Conservation (phyloP, 140 eudicot genomes). For the Ambrosia hybrid region DNA sequence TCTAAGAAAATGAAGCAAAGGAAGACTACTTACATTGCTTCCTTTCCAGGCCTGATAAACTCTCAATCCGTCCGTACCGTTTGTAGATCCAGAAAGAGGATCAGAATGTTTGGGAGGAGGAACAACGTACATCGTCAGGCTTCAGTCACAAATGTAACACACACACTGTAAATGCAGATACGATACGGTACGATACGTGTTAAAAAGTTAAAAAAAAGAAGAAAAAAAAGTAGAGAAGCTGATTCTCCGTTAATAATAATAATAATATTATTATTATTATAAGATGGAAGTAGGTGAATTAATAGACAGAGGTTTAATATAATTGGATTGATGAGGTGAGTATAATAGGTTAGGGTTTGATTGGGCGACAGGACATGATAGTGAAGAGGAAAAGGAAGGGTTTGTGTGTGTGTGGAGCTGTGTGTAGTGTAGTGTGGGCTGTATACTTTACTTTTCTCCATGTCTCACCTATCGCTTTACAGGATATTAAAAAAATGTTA, state of each 20-base stretch:
- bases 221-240: constrained; percentile 5
- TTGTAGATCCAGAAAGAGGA: constrained; percentile 63
- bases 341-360: constrained; percentile 23
- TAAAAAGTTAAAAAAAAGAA: too few relatives aligned
- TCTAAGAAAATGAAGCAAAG: constrained; percentile 19
- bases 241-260: too few relatives aligned
- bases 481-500: constrained; percentile 30
- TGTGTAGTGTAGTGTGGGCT: constrained; percentile 5
- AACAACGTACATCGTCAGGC: constrained; percentile 85
- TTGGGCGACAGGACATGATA: constrained; percentile 67
- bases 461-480: constrained; percentile 35
- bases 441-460: constrained; percentile 13
- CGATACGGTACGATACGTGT: too few relatives aligned
- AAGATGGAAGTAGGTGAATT: constrained; percentile 21
- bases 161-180: constrained; percentile 16
- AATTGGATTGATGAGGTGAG: too few relatives aligned
- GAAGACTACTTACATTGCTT: constrained; percentile 82
- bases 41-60: constrained; percentile 97
- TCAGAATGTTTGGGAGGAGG: constrained; percentile 93
- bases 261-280: too few relatives aligned
- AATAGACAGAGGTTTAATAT: too few relatives aligned
- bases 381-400: constrained; percentile 36
- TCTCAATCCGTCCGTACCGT: constrained; percentile 59
- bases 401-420: constrained; percentile 29
- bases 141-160: constrained; percentile 21